Evolutionary conservation across 768 basidiomycete genomes (phyloP), one percentile per base, ranked within the genome.

Genomic region (Tulasnella sp.): DNA sequence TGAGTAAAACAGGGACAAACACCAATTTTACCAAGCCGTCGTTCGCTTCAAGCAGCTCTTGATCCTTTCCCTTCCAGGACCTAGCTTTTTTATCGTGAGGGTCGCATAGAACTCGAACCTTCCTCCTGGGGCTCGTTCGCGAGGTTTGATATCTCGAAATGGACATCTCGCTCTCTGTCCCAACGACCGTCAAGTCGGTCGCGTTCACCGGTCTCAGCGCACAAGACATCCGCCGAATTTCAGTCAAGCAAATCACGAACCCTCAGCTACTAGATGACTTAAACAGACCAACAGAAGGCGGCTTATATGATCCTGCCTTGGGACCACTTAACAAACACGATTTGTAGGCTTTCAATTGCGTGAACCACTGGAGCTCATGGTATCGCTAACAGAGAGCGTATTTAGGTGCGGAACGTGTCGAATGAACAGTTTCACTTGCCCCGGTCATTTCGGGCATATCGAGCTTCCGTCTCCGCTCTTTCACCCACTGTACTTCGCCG

Each of bases 371-470:
- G 80, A 72, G 29, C 19, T 17, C 15, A 29, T 34, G 58, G 25
- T 1, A 25, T 31, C 37, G 22, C 49, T 49, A 49, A 49, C 22
- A 9, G 6, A 49, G 49, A 11, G 49, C 58, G 77, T 52, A 36
- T 69, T 31, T 82, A 99, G 97, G 77, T 99, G 97, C 82, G 86
- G 92, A 78, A 97, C 97, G 83, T 99, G 97, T 82, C 91, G 88
- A 76, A 88, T 97, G 80, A 93, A 90, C 68, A 97, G 95, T 81
- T 99, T 91, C 85, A 91, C 91, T 77, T 99, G 97, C 83, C 96
- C 97, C 1, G 97, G 97, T 22, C 97, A 99, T 83, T 99, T 92
- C 84, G 97, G 97, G 29, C 97, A 99, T 83, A 97, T 99, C 78
- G 95, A 98, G 78, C 88, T 99, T 7, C 96, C 97, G 25, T 89